Percentiles rank a stretch among this genome's conserved stretches.
Evolutionary conservation across 139 green algal species (phyloP).

Genomic region (Parachlorella kessleri): DNA sequence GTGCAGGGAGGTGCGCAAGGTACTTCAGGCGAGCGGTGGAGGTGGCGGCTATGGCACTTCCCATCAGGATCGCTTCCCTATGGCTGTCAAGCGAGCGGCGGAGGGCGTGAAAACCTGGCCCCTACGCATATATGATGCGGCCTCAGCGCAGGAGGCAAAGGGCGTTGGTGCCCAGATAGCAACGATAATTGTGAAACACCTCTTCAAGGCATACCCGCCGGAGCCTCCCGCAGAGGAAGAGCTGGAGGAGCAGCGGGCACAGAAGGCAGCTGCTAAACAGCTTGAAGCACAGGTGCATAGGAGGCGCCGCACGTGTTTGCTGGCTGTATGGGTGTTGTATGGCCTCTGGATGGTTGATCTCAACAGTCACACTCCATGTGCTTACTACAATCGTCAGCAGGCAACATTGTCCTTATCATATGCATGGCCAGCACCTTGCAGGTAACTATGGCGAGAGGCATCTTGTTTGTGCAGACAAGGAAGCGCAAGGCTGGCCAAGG

Average conservation of each 20-base stretch:
- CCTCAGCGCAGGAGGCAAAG: constrained; percentile 13
- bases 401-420: too few relatives aligned
- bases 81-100: constrained; percentile 5
- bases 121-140: constrained; percentile 20
- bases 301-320: not conserved
- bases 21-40: not conserved
- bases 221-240: constrained; percentile 29
- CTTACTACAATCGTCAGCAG: too few relatives aligned
- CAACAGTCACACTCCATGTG: too few relatives aligned
- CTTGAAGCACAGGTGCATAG: too few relatives aligned
- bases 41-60: too few relatives aligned
- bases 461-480: too few relatives aligned
- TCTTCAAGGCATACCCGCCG: constrained; percentile 33
- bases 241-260: not conserved
- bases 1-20: constrained; percentile 21
- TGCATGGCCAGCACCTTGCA: too few relatives aligned
- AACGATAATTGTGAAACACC: constrained; percentile 23
- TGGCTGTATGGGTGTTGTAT: too few relatives aligned
- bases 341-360: too few relatives aligned
- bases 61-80: constrained; percentile 4
- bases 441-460: too few relatives aligned
- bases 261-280: constrained; percentile 3
- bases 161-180: constrained; percentile 24
- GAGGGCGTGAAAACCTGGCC: constrained; percentile 20
- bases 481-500: not conserved